Percentiles rank a stretch among this genome's conserved stretches.
phyloP scores from a whole-genome alignment of 495 filamentous ascomycete species.

The Extremus antarcticus region DNA sequence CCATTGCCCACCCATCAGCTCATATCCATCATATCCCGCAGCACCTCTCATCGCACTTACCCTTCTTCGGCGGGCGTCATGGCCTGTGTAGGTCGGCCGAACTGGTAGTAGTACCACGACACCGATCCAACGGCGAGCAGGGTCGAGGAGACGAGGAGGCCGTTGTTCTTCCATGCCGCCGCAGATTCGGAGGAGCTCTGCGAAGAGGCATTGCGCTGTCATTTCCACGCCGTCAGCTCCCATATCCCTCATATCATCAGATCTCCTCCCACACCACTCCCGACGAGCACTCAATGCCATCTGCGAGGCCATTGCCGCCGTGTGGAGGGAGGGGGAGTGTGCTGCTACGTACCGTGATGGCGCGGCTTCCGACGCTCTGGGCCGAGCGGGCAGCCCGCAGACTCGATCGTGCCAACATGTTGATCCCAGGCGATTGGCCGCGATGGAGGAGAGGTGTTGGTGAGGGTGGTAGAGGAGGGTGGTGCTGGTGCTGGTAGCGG shows the following conservation, averaged over 20 bases:
- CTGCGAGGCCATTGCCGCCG: background rate
- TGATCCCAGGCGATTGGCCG: background rate
- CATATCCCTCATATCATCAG: slow-evolving; percentile 17
- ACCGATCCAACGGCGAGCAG: slow-evolving; percentile 74
- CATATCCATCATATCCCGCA: slow-evolving; percentile 4
- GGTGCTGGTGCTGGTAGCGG: background rate
- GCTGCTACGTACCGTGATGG: slow-evolving; percentile 46
- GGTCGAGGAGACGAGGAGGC: slow-evolving; percentile 73
- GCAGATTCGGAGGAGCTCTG: slow-evolving; percentile 44
- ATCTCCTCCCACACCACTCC: background rate
- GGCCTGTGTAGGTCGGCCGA: slow-evolving; percentile 74
- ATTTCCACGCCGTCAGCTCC: slow-evolving; percentile 12
- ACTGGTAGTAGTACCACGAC: slow-evolving; percentile 92
- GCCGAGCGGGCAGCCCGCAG: slow-evolving; percentile 70
- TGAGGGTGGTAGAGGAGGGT: background rate
- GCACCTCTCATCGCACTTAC: slow-evolving; percentile 46
- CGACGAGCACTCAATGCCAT: background rate
- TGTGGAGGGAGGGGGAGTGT: slow-evolving; percentile 9
- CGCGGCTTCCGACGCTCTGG: slow-evolving; percentile 48
- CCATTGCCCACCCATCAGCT: background rate
- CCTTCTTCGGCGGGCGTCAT: slow-evolving; percentile 94
- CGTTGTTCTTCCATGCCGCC: slow-evolving; percentile 57
- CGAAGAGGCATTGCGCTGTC: slow-evolving; percentile 54
- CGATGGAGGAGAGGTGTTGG: background rate
- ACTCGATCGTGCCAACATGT: slow-evolving; percentile 77